Evolutionary conservation across 129 eudicot genomes (phyloP).

Genomic region (Tagetes patula): DNA sequence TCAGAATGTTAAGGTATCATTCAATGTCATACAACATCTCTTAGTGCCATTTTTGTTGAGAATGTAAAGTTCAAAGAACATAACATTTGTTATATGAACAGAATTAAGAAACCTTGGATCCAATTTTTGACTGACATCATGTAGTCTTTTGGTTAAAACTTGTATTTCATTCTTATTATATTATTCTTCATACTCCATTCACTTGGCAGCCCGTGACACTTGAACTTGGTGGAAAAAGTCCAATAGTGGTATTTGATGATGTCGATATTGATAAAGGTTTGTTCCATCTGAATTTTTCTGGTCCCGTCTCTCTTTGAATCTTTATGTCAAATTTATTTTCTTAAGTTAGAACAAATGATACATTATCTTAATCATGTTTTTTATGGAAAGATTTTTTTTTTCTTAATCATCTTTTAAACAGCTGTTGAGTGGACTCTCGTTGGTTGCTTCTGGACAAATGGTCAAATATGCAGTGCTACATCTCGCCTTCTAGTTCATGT

Average conservation of each 20-base stretch:
- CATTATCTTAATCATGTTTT: conserved; percentile 9
- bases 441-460: conserved; percentile 97
- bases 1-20: conserved; percentile 64
- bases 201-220: conserved; percentile 74
- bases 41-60: background rate
- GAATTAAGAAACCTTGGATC: background rate
- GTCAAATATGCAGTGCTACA: conserved; percentile 96
- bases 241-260: conserved; percentile 81
- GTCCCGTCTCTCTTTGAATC: background rate
- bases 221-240: conserved; percentile 98
- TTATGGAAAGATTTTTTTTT: background rate
- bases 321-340: background rate
- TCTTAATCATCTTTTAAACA: conserved; percentile 28
- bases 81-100: conserved; percentile 2
- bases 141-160: background rate
- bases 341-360: conserved; percentile 1
- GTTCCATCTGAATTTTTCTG: conserved; percentile 20
- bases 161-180: conserved; percentile 13
- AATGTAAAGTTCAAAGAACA: background rate
- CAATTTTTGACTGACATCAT: conserved; percentile 6
- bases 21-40: background rate
- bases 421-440: conserved; percentile 92
- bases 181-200: conserved; percentile 4
- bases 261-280: conserved; percentile 80
- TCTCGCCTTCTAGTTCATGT: conserved; percentile 86